These are phyloP conservation scores for Metschnikowia hibisci DNA, from an alignment of 805 yeast genomes.

Conservation along the genomic window DNA sequence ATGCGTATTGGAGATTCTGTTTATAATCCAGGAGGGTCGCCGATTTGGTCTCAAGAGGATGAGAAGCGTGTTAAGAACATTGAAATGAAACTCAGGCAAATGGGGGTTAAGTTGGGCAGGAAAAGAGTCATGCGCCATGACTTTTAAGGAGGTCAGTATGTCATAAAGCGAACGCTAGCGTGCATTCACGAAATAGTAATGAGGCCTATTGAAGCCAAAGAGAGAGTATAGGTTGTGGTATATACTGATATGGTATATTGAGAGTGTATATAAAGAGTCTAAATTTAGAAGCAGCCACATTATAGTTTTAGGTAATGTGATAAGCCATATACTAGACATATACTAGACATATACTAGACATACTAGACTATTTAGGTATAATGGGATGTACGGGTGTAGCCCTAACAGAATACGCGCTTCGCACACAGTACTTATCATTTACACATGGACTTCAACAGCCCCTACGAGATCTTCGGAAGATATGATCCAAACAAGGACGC, in stretches of 20 bases:
- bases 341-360: no score
- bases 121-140: conserved; percentile 1
- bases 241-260: no score
- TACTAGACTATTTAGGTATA: no score
- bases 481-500: neutral
- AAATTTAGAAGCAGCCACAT: no score
- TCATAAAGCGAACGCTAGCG: no score
- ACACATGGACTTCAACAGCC: conserved; percentile 4
- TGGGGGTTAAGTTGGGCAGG: conserved; percentile 9
- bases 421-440: neutral
- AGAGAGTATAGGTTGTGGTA: no score
- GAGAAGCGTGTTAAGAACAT: conserved; percentile 27
- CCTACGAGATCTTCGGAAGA: conserved; percentile 1
- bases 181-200: no score
- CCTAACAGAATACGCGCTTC: neutral
- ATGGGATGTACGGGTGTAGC: conserved; percentile 3
- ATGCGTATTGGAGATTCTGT: conserved; percentile 29
- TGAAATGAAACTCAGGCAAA: conserved; percentile 17
- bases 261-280: no score
- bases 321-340: no score
- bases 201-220: no score
- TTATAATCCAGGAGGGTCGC: conserved; percentile 22
- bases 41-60: conserved; percentile 38
- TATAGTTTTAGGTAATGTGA: no score
- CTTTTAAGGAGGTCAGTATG: neutral